Base-by-base conservation (phyloP, 2,329 filamentous ascomycete genomes). In the Bipolaris zeicola region DNA sequence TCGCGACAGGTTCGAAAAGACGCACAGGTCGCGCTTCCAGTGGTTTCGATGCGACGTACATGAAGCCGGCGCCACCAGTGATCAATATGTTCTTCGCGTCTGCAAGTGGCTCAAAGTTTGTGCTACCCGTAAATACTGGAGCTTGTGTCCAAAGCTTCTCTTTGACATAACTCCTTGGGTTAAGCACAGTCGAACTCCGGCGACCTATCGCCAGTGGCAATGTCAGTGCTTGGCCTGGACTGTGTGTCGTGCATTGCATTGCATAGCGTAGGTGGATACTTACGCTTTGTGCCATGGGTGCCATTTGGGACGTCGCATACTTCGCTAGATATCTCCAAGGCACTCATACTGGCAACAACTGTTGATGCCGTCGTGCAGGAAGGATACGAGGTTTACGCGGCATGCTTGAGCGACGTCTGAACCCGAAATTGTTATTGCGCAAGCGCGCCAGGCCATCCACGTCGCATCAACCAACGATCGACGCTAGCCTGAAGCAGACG, bases 11-110 rank as follows among this genome's bases (percentile, higher is more conserved):
- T 14, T 28, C 16, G n/a, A 20, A 41, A 26, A 49, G 50, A 57
- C 55, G 52, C 58, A 50, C 45, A 48, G 45, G 43, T 33, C 37
- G 45, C 44, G 42, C 44, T 46, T 48, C 22, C 42, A 39, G 55
- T 41, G 50, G 28, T 43, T 49, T 54, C 33, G 16, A 50, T 24
- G 41, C 34, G 45, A 69, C 88, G 76, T 81, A 92, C 89, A 94
- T 93, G 81, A 95, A 95, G 65, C 91, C 91, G 60, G 90, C 90
- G 51, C 90, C 91, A 47, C 91, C 91, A 18, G 91, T 94, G 61
- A 95, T 84, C 83, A 94, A 88, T 67, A 94, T 92, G 70, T 92
- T 93, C 76, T 85, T 89, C 52, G 90, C 86, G 75, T 89, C 86
- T 22, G 82, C 79, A 5, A 88, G 79, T 41, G 89, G 86, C 68